These are phyloP conservation scores for Aspergillus ochraceoroseus DNA, from an alignment of 2,329 filamentous ascomycete genomes.

Conservation along the genomic window DNA sequence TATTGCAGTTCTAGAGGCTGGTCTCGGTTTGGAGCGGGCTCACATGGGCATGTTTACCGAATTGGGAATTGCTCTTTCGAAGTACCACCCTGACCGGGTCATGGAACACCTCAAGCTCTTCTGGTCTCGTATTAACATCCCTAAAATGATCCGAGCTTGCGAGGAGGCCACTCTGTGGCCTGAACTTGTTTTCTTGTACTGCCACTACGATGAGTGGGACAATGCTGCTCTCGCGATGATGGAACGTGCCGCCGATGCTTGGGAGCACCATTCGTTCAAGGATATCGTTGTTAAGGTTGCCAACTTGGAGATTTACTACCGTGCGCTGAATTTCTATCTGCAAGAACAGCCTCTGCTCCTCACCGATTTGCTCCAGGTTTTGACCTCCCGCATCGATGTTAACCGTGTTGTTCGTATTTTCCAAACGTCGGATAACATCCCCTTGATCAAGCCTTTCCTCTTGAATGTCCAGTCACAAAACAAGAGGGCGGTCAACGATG, in stretches of 20 bases:
- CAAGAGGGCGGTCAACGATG: constrained; percentile 96
- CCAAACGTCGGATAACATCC: constrained; percentile 95
- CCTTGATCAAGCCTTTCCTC: constrained; percentile 97
- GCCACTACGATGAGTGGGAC: constrained; percentile 97
- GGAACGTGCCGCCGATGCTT: constrained; percentile 93
- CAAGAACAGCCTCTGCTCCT: constrained; percentile 93
- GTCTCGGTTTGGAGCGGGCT: constrained; percentile 82
- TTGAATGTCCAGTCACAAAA: constrained; percentile 95
- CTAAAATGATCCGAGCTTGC: constrained; percentile 88
- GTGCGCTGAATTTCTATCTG: constrained; percentile 92
- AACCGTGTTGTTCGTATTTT: constrained; percentile 99
- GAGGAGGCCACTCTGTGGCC: constrained; percentile 97
- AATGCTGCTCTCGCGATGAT: constrained; percentile 97
- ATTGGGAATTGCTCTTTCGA: constrained; percentile 83
- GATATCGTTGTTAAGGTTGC: constrained; percentile 96
- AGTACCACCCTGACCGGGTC: constrained; percentile 89
- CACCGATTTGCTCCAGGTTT: constrained; percentile 86
- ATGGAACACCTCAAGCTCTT: constrained; percentile 99
- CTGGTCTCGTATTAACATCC: constrained; percentile 96
- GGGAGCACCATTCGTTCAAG: constrained; percentile 99
- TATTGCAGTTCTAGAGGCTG: constrained; percentile 88
- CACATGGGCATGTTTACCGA: constrained; percentile 98
- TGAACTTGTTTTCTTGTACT: constrained; percentile 95
- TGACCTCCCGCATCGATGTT: constrained; percentile 92
- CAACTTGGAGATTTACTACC: constrained; percentile 98